Conservation (phyloP, 78 protist genomes). For the Creolimax fragrantissima region DNA sequence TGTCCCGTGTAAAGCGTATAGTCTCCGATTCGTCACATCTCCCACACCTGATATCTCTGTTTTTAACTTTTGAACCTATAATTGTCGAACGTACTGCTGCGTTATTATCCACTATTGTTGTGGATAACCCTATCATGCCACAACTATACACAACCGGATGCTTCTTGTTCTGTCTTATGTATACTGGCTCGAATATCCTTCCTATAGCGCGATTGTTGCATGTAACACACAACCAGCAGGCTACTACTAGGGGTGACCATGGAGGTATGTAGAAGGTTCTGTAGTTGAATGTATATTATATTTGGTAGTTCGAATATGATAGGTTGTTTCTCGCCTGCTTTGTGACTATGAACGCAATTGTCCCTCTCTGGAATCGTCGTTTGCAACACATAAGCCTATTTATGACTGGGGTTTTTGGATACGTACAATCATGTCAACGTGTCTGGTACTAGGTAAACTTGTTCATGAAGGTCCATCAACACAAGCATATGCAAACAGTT, state of each 20-base stretch:
- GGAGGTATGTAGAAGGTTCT: not conserved
- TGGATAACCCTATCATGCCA: constrained; percentile 36
- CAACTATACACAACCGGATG: constrained; percentile 62
- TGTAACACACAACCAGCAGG: constrained; percentile 53
- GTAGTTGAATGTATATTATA: too few relatives aligned
- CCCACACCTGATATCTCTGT: constrained; percentile 64
- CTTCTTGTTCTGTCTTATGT: constrained; percentile 62
- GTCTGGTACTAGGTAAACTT: too few relatives aligned
- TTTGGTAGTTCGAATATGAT: too few relatives aligned
- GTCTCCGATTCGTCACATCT: constrained; percentile 55
- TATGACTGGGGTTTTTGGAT: too few relatives aligned
- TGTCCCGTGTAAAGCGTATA: constrained; percentile 57
- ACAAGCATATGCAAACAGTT: too few relatives aligned
- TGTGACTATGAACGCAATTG: too few relatives aligned
- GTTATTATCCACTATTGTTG: constrained; percentile 35
- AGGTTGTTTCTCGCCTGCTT: too few relatives aligned
- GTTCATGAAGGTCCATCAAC: too few relatives aligned
- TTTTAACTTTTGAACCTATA: constrained; percentile 60
- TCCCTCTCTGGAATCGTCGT: too few relatives aligned
- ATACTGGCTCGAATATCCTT: constrained; percentile 60
- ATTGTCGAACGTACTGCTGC: constrained; percentile 39
- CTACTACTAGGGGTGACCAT: not conserved
- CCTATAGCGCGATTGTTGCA: constrained; percentile 39
- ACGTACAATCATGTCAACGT: too few relatives aligned
- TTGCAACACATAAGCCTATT: too few relatives aligned